phyloP scores from a whole-genome alignment of 2,329 filamentous ascomycete genomes.

The Dothideomycetes sp. region DNA sequence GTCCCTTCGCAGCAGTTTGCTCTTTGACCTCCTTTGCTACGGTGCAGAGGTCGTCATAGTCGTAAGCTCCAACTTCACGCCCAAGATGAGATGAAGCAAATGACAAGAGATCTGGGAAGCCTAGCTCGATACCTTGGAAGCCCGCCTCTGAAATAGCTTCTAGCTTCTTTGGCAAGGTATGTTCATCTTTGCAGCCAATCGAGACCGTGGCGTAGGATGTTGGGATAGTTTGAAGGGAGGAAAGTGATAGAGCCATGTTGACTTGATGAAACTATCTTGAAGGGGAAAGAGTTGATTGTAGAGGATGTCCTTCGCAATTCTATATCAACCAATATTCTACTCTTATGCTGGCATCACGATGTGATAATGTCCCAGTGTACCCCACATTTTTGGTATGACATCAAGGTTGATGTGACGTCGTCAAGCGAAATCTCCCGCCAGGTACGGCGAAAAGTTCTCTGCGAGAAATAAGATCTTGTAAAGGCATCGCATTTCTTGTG shows the following conservation, averaged over 20 bases:
- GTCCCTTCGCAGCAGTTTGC: constrained; percentile 41
- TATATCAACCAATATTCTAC: background rate
- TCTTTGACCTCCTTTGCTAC: constrained; percentile 44
- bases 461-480: no score
- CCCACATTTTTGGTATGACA: background rate
- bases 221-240: constrained; percentile 31
- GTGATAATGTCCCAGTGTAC: no score
- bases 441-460: no score
- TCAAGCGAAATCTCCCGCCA: background rate
- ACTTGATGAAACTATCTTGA: no score
- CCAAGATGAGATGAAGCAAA: constrained; percentile 44
- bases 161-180: constrained; percentile 49
- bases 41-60: constrained; percentile 47
- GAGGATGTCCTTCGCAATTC: no score
- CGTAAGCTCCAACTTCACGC: constrained; percentile 39
- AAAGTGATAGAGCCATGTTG: constrained; percentile 23
- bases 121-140: constrained; percentile 61
- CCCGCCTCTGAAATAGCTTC: constrained; percentile 52
- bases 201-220: constrained; percentile 47
- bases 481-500: no score
- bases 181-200: constrained; percentile 35
- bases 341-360: background rate
- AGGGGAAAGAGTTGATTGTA: no score
- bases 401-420: background rate
- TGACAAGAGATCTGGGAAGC: constrained; percentile 59